Conservation (phyloP, 305 asterid genomes). For the Plantago rigida region DNA sequence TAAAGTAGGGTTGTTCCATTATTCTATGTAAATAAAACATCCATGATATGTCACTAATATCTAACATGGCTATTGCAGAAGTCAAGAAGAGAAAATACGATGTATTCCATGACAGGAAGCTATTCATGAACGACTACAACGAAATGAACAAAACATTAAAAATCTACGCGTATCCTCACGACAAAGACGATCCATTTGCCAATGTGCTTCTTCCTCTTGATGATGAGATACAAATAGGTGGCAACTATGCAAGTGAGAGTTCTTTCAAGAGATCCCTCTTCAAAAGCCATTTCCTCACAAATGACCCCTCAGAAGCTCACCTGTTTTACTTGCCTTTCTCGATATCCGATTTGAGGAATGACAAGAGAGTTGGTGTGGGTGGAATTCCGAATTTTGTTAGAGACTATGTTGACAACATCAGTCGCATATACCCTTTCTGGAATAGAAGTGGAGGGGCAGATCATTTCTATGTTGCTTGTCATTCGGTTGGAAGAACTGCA, state of each 20-base stretch:
- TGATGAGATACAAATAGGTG: conserved; percentile 35
- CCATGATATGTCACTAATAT: no score
- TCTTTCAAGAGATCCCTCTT: conserved; percentile 67
- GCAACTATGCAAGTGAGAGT: conserved; percentile 91
- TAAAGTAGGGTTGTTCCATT: no score
- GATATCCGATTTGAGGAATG: conserved; percentile 60
- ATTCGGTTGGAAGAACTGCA: conserved; percentile 69
- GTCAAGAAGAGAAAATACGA: conserved; percentile 19
- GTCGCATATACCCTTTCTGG: conserved; percentile 57
- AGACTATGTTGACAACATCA: conserved; percentile 40
- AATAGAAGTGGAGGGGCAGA: conserved; percentile 78
- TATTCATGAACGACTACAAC: conserved; percentile 49
- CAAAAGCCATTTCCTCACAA: conserved; percentile 57
- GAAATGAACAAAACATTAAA: conserved; percentile 57
- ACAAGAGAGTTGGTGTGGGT: conserved; percentile 54
- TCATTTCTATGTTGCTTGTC: conserved; percentile 83
- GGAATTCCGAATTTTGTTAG: conserved; percentile 53
- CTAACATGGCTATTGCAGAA: conserved; percentile 22
- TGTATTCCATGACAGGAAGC: conserved; percentile 40
- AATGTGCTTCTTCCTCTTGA: conserved; percentile 42
- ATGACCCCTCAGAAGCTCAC: conserved; percentile 55
- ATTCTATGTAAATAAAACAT: no score
- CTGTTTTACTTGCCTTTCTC: conserved; percentile 85
- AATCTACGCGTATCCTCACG: conserved; percentile 60
- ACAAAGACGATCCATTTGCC: conserved; percentile 50